Conservation (phyloP, 208 protist genomes). For the Acanthamoeba rhysodes region DNA sequence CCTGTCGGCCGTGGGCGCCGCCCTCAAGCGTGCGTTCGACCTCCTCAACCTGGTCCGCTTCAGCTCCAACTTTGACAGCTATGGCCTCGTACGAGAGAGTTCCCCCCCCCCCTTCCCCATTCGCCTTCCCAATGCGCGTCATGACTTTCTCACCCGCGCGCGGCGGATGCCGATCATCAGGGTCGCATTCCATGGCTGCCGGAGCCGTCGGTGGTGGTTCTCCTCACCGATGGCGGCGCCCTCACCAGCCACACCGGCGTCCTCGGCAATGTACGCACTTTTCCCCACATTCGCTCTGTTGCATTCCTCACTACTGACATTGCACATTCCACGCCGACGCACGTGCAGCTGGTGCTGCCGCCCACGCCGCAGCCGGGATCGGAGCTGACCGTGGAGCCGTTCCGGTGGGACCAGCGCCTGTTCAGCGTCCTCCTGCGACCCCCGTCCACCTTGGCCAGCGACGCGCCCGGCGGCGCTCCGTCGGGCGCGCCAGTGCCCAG, state of each 20-base stretch:
- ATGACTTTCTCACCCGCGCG: not conserved
- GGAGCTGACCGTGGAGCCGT: slow-evolving; percentile 80
- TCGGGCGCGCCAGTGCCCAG: not conserved
- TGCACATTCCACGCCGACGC: not conserved
- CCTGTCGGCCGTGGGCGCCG: slow-evolving; percentile 73
- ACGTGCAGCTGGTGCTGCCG: slow-evolving; percentile 56
- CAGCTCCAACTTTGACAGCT: slow-evolving; percentile 76
- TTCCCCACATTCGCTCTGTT: slow-evolving; percentile 57
- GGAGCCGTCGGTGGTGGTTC: slow-evolving; percentile 73
- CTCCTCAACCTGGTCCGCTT: slow-evolving; percentile 78
- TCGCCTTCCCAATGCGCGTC: no score
- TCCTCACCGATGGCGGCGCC: slow-evolving; percentile 80
- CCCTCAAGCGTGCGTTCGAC: slow-evolving; percentile 80
- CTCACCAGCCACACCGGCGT: slow-evolving; percentile 68
- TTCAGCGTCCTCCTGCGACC: slow-evolving; percentile 78
- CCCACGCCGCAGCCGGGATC: slow-evolving; percentile 41
- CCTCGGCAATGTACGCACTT: slow-evolving; percentile 54
- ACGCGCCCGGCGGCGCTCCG: not conserved
- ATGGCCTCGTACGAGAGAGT: slow-evolving; percentile 44
- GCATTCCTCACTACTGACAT: not conserved
- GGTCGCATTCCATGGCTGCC: slow-evolving; percentile 81
- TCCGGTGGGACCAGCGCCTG: slow-evolving; percentile 82
- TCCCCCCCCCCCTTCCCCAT: not conserved
- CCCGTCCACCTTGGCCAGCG: not conserved
- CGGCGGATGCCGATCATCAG: not conserved